Percentiles rank a stretch among this genome's conserved stretches.
Conservation (phyloP, 2,329 filamentous ascomycete genomes). For the Epichloe gansuensis region DNA sequence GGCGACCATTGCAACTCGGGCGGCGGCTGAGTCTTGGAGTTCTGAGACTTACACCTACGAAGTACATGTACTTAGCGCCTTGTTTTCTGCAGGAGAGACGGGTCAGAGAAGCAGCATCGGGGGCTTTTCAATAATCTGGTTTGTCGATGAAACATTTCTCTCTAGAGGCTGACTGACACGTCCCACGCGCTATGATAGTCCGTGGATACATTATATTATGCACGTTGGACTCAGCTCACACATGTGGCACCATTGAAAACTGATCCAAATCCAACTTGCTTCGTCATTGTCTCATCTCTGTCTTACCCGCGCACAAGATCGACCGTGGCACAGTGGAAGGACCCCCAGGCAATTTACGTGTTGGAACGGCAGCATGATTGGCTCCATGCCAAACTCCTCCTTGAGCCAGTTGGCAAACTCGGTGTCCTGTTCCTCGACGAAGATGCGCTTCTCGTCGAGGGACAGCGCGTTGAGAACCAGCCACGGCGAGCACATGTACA, state of each 20-base stretch:
- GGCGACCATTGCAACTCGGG: no score
- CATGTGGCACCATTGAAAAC: neutral
- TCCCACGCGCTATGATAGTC: no score
- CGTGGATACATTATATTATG: no score
- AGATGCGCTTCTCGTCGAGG: conserved; percentile 14
- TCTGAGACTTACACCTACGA: no score
- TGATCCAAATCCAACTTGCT: neutral
- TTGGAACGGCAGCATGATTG: conserved; percentile 15
- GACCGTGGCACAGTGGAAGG: conserved; percentile 20
- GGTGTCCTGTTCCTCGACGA: conserved; percentile 16
- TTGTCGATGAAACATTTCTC: no score
- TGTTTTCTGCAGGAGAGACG: no score
- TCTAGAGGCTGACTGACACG: no score
- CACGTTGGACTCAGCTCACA: no score
- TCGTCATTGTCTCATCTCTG: neutral
- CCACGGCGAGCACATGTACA: conserved; percentile 18
- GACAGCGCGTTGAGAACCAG: conserved; percentile 16
- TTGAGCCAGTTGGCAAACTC: conserved; percentile 10
- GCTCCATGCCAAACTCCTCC: conserved; percentile 8
- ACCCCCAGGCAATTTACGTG: conserved; percentile 22
- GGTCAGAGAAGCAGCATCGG: no score
- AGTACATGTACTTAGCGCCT: no score
- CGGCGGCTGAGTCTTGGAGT: no score
- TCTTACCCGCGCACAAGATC: conserved; percentile 6
- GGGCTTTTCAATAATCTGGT: no score